Percentiles rank a stretch among this genome's conserved stretches.
Evolutionary conservation across 1,284 basidiomycete species (phyloP).

Genomic region (Gomphus bonarii): DNA sequence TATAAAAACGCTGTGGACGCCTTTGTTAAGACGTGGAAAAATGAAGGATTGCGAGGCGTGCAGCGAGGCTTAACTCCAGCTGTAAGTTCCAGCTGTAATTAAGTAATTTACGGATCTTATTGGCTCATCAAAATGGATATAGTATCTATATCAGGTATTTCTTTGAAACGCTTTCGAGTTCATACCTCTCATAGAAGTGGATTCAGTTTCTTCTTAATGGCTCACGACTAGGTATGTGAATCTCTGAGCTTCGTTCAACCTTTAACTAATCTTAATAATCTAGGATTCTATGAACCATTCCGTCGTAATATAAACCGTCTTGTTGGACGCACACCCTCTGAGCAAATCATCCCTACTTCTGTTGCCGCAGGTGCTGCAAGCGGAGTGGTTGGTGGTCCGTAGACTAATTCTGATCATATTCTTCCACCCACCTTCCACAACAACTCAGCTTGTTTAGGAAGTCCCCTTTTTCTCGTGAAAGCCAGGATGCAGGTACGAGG

Average conservation of each 20-base stretch:
- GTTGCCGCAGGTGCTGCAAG: conserved; percentile 81
- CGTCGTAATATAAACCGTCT: conserved; percentile 62
- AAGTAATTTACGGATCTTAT: background rate
- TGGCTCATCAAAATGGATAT: conserved; percentile 6
- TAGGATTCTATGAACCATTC: conserved; percentile 94
- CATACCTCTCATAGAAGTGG: background rate
- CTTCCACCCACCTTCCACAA: conserved; percentile 2
- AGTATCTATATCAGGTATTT: conserved; percentile 87
- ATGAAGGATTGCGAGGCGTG: conserved; percentile 85
- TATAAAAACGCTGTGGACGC: conserved; percentile 89
- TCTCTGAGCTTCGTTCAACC: background rate
- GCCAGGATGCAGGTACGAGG: conserved; percentile 83
- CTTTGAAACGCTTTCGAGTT: conserved; percentile 1
- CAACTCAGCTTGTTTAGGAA: conserved; percentile 73
- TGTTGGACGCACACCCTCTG: conserved; percentile 52
- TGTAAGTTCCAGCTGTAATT: conserved; percentile 37
- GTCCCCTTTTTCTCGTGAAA: conserved; percentile 93
- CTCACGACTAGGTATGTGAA: conserved; percentile 69
- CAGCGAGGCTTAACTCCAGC: conserved; percentile 89
- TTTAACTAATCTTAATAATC: conserved; percentile 1
- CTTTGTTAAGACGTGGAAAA: conserved; percentile 78
- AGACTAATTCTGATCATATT: background rate
- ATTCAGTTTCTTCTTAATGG: conserved; percentile 85
- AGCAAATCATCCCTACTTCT: conserved; percentile 65
- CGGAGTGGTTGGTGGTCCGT: conserved; percentile 80